Base-by-base conservation (phyloP, 805 yeast species). In the Huiozyma naganishii region DNA sequence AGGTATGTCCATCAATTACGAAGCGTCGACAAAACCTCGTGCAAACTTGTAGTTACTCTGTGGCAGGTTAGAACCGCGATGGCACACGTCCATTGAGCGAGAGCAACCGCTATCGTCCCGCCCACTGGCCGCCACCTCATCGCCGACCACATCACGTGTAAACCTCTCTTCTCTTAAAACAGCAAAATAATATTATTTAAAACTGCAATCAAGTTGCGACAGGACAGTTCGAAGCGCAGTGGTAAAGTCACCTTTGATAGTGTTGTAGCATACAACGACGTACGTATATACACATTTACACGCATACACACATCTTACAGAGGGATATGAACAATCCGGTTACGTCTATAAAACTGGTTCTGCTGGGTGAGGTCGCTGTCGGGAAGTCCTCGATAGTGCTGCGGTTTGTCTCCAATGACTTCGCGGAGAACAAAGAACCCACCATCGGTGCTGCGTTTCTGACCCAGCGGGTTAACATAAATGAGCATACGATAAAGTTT, bases 361-460 rank as follows among this genome's bases (percentile, higher is more conserved):
- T 90, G 36, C 69, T 90, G 39, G 98, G 98, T 29, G 98, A 90
- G 61, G 97, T 97, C 0, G 98, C 98, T 0, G 98, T 90, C 12
- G 98, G 98, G 42, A 90, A 90, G 61, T 86, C 95, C 4, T 86
- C 95, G 6, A 72, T 90, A 30, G 97, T 90, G 32, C 72, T 90
- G 52, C 74, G 97, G 52, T 90, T 90, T 65, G 97, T 90, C 37
- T 80, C 88, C 50, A 87, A 90, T 64, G 97, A 90, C 59, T 90
- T 90, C 66, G 95, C 92, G 63, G 97, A 89, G 63, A 89, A 90
- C 65, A 89, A 90, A 62, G 97, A 90, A 58, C 97, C 97, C 23
- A 90, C 98, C 2, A 90, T 90, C 53, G 98, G 98, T 11, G 98
- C 98, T 5, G 97, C 97, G 3, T 90, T 90, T 59, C 69, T 90